phyloP scores from a whole-genome alignment of 1,284 basidiomycete genomes.

The Melampsora abietis-canadensis region DNA sequence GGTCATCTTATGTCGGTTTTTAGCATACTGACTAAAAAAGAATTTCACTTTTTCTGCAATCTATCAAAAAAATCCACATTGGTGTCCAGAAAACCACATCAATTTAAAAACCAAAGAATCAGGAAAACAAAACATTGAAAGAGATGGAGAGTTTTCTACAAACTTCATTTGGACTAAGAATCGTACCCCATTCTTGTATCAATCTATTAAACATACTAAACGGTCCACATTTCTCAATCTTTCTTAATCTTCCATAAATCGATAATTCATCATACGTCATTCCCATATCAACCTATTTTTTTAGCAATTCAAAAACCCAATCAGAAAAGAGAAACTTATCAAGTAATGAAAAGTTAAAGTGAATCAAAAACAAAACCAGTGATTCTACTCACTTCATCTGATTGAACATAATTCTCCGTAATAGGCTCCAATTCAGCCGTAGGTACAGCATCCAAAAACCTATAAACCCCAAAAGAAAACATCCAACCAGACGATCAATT shows the following conservation, averaged over 20 bases:
- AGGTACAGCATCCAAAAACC: constrained; percentile 37
- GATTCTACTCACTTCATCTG: constrained; percentile 30
- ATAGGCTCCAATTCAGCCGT: constrained; percentile 42
- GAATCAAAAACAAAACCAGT: background rate
- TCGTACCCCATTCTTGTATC: constrained; percentile 34
- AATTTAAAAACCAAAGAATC: background rate
- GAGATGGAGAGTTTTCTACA: background rate
- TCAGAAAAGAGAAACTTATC: background rate
- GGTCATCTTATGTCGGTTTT: constrained; percentile 42
- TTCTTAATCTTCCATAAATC: constrained; percentile 37
- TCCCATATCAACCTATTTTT: constrained; percentile 41
- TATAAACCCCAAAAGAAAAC: background rate
- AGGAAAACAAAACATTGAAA: background rate
- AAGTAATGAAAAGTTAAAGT: too few relatives aligned
- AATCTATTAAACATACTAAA: constrained; percentile 39
- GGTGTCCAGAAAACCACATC: too few relatives aligned
- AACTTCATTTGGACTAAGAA: constrained; percentile 39
- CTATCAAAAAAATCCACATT: background rate
- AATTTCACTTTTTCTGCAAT: constrained; percentile 41
- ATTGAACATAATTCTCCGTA: constrained; percentile 31
- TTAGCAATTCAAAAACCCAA: too few relatives aligned
- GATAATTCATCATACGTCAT: constrained; percentile 43
- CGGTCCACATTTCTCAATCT: constrained; percentile 40
- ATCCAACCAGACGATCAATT: background rate
- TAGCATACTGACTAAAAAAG: constrained; percentile 42